A percentile compares a stretch with the other conserved stretches of the same genome.
phyloP scores from a whole-genome alignment of 331 rosid genomes.

The Rosa hybrid region DNA sequence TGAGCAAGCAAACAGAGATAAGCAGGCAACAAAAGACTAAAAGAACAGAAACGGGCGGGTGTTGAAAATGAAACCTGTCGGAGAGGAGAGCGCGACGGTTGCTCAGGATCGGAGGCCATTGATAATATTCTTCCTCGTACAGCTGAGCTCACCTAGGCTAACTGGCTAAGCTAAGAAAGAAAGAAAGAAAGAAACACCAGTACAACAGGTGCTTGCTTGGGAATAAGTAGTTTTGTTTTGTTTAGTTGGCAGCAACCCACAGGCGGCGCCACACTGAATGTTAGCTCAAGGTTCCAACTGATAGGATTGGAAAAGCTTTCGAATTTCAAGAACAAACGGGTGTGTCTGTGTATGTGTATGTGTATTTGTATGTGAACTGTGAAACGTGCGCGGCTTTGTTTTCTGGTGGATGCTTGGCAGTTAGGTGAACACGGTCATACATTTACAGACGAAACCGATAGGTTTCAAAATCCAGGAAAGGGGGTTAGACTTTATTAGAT shows the following conservation, averaged over 20 bases:
- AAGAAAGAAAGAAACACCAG: not conserved
- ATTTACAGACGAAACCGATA: not conserved
- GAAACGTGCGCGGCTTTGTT: not conserved
- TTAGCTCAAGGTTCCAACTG: not conserved
- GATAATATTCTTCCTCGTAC: not conserved
- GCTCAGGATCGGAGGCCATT: slow-evolving; percentile 71
- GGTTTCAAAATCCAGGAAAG: not conserved
- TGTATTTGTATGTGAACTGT: no score
- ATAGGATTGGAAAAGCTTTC: not conserved
- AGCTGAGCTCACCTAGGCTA: not conserved
- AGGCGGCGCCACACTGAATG: not conserved
- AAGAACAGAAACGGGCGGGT: not conserved
- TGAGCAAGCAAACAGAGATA: slow-evolving; percentile 5
- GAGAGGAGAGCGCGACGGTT: slow-evolving; percentile 31
- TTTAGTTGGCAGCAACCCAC: not conserved
- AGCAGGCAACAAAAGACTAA: not conserved
- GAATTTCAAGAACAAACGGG: not conserved
- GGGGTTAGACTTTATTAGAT: not conserved
- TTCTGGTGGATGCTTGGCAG: not conserved
- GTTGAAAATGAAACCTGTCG: slow-evolving; percentile 39
- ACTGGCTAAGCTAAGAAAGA: not conserved
- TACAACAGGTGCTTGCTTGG: not conserved
- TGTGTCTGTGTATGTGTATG: not conserved
- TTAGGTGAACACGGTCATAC: not conserved
- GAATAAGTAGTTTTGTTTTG: not conserved